A percentile compares a stretch with the other conserved stretches of the same genome.
phyloP scores from a whole-genome alignment of 768 basidiomycete genomes.

The Rhodotorula taiwanensis region DNA sequence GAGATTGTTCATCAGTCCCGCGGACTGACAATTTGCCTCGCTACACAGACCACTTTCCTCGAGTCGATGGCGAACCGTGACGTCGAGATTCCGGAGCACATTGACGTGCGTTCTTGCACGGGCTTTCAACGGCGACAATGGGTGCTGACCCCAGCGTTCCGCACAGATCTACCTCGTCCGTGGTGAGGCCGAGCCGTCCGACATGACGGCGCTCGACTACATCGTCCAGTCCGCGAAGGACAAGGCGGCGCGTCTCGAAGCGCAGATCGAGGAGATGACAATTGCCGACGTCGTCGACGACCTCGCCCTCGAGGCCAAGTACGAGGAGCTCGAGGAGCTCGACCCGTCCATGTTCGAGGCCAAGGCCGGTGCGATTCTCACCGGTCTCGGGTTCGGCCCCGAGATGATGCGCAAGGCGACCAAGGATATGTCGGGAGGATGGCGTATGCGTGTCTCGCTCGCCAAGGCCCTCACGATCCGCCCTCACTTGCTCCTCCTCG shows the following conservation, averaged over 20 bases:
- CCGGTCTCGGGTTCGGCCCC: constrained; percentile 86
- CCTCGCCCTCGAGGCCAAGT: constrained; percentile 71
- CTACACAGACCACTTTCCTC: constrained; percentile 77
- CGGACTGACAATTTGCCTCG: not conserved
- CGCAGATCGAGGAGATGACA: constrained; percentile 86
- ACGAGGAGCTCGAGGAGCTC: constrained; percentile 94
- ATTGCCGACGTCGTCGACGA: constrained; percentile 86
- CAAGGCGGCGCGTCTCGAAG: constrained; percentile 89
- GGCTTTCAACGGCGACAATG: too few relatives aligned
- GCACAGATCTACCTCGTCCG: constrained; percentile 79
- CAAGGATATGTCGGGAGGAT: constrained; percentile 98
- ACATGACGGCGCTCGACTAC: constrained; percentile 93
- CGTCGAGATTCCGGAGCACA: constrained; percentile 84
- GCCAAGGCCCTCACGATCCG: constrained; percentile 93
- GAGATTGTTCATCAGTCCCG: not conserved
- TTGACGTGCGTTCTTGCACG: constrained; percentile 54
- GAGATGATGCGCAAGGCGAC: constrained; percentile 94
- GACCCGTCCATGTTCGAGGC: constrained; percentile 92
- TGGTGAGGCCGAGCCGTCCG: constrained; percentile 91
- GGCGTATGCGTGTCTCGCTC: constrained; percentile 97
- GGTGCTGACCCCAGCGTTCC: not conserved
- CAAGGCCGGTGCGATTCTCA: constrained; percentile 92
- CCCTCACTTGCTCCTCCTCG: constrained; percentile 87
- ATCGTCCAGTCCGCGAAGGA: constrained; percentile 84
- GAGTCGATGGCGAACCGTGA: constrained; percentile 93